Conservation (phyloP, 2,329 filamentous ascomycete genomes). For the Alternaria novae-zelandiae region DNA sequence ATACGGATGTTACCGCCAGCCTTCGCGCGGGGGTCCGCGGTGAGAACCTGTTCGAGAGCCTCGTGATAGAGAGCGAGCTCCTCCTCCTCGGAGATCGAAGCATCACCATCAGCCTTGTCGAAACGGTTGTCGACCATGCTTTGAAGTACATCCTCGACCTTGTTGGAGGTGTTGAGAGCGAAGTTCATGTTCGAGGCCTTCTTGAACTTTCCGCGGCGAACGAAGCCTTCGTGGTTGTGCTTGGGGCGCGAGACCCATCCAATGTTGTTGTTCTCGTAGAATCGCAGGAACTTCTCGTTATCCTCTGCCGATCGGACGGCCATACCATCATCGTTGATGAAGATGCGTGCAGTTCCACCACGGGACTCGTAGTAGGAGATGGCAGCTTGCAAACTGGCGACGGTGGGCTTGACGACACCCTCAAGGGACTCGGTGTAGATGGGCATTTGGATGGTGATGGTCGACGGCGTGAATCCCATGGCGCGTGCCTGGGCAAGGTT, state of each 20-base stretch:
- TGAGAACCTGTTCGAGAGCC: slow-evolving; percentile 67
- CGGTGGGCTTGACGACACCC: slow-evolving; percentile 75
- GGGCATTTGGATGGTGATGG: slow-evolving; percentile 77
- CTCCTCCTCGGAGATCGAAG: slow-evolving; percentile 38
- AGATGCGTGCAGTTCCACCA: slow-evolving; percentile 70
- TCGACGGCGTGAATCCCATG: slow-evolving; percentile 66
- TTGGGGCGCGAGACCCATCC: slow-evolving; percentile 56
- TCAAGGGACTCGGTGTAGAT: slow-evolving; percentile 83
- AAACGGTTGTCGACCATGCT: slow-evolving; percentile 52
- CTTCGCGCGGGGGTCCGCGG: slow-evolving; percentile 71
- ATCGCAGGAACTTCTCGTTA: slow-evolving; percentile 50
- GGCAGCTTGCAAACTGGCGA: slow-evolving; percentile 74
- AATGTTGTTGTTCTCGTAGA: slow-evolving; percentile 57
- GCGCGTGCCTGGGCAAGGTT: slow-evolving; percentile 54
- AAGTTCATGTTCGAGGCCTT: slow-evolving; percentile 75
- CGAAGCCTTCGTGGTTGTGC: slow-evolving; percentile 41
- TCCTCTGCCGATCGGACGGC: slow-evolving; percentile 61
- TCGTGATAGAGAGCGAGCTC: slow-evolving; percentile 40
- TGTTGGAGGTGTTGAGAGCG: slow-evolving; percentile 65
- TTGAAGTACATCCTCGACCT: slow-evolving; percentile 66
- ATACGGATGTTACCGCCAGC: slow-evolving; percentile 84
- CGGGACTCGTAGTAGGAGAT: slow-evolving; percentile 57
- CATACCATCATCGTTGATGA: slow-evolving; percentile 71
- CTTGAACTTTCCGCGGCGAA: slow-evolving; percentile 39
- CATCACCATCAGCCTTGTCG: slow-evolving; percentile 13